phyloP scores from a whole-genome alignment of 306 rosid genomes.

The Lotus japonicus region DNA sequence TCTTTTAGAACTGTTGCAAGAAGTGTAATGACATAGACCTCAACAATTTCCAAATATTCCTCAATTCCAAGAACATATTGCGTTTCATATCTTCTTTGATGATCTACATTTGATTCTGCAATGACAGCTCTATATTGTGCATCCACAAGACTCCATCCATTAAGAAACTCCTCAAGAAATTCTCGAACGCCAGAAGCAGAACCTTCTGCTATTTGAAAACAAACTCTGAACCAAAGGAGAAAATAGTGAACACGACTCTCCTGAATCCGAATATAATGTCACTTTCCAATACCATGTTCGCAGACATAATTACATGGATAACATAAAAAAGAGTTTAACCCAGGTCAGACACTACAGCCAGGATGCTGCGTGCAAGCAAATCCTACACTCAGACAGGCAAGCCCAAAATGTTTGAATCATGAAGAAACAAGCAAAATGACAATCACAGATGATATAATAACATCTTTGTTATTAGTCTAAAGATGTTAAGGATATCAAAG shows the following conservation, averaged over 20 bases:
- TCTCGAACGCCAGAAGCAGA: conserved; percentile 29
- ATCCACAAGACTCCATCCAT: conserved; percentile 57
- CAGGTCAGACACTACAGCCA: background rate
- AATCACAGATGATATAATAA: background rate
- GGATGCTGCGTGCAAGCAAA: background rate
- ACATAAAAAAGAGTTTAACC: background rate
- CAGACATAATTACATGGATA: background rate
- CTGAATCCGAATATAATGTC: background rate
- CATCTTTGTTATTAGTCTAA: background rate
- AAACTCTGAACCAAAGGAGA: conserved; percentile 40
- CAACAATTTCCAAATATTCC: conserved; percentile 60
- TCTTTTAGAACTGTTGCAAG: conserved; percentile 40
- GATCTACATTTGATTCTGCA: conserved; percentile 27
- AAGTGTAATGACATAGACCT: conserved; percentile 47
- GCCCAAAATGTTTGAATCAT: background rate
- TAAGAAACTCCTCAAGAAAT: conserved; percentile 62
- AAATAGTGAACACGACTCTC: background rate
- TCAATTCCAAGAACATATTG: conserved; percentile 39
- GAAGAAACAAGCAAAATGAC: background rate
- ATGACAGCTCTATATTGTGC: conserved; percentile 36
- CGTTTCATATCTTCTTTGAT: conserved; percentile 1
- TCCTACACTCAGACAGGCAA: background rate
- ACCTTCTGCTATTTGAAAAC: conserved; percentile 54
- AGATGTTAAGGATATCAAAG: background rate
- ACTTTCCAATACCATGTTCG: background rate